A percentile compares a stretch with the other conserved stretches of the same genome.
Conservation (phyloP, 1,284 basidiomycete species). For the Trametes versicolor region DNA sequence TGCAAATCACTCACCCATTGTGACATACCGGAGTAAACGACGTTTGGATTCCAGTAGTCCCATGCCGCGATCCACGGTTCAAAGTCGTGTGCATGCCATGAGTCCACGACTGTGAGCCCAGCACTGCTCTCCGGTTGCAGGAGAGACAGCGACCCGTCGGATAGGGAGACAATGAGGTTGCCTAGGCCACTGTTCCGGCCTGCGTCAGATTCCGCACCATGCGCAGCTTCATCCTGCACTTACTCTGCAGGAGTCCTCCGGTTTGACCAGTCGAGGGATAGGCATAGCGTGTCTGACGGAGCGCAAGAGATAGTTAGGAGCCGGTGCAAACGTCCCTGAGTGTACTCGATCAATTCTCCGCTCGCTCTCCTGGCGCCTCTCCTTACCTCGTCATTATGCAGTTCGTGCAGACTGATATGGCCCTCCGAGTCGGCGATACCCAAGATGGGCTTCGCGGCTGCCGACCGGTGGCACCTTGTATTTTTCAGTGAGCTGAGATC, state of each 20-base stretch:
- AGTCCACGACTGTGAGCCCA: conserved; percentile 55
- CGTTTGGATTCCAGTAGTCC: conserved; percentile 83
- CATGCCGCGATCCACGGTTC: conserved; percentile 97
- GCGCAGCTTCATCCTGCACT: background rate
- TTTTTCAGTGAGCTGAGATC: background rate
- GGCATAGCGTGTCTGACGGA: conserved; percentile 70
- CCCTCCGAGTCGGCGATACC: conserved; percentile 89
- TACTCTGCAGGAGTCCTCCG: conserved; percentile 52
- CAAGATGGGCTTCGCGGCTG: conserved; percentile 56
- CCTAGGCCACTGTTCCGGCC: conserved; percentile 53
- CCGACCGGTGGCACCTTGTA: conserved; percentile 65
- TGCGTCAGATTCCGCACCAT: conserved; percentile 7
- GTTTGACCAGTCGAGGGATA: conserved; percentile 92
- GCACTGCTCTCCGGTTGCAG: conserved; percentile 57
- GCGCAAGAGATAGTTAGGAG: conserved; percentile 66
- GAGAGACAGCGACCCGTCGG: conserved; percentile 76
- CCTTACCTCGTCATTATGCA: conserved; percentile 60
- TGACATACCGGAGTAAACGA: conserved; percentile 84
- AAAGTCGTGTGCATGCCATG: conserved; percentile 92
- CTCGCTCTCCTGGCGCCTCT: background rate
- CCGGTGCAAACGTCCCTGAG: conserved; percentile 56
- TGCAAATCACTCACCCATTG: background rate
- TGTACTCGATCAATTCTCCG: conserved; percentile 7
- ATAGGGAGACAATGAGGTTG: conserved; percentile 82
- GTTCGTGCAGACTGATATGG: conserved; percentile 69